phyloP scores from a whole-genome alignment of 2,329 filamentous ascomycete species.

The Pseudopyrenochaeta lycopersici region DNA sequence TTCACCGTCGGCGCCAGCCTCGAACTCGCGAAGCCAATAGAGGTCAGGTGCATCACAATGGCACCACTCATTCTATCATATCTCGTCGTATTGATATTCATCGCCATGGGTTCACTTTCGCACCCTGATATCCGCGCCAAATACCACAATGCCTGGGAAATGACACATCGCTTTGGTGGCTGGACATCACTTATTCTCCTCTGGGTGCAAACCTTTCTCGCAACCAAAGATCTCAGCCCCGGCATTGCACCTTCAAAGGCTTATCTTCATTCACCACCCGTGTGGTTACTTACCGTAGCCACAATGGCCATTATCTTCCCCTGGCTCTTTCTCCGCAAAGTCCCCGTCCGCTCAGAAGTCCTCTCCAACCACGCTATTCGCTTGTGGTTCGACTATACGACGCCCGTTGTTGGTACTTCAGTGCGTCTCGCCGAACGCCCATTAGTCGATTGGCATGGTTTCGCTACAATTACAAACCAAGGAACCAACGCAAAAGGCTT shows the following conservation, averaged over 20 bases:
- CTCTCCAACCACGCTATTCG: constrained; percentile 78
- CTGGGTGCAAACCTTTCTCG: constrained; percentile 43
- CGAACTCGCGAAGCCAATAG: constrained; percentile 37
- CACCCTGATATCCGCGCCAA: constrained; percentile 41
- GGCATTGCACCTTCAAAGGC: constrained; percentile 27
- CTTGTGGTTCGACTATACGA: constrained; percentile 62
- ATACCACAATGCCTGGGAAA: constrained; percentile 48
- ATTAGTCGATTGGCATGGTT: constrained; percentile 50
- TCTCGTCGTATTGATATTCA: constrained; percentile 38
- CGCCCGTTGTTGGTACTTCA: constrained; percentile 41
- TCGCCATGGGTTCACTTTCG: constrained; percentile 40
- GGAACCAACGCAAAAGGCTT: constrained; percentile 34
- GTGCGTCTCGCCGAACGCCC: constrained; percentile 44
- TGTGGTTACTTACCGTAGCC: constrained; percentile 75
- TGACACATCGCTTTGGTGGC: constrained; percentile 48
- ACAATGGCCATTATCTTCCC: constrained; percentile 76
- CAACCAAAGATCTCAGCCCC: constrained; percentile 33
- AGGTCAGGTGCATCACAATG: constrained; percentile 24
- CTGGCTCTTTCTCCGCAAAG: constrained; percentile 76
- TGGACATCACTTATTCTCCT: constrained; percentile 49
- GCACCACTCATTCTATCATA: constrained; percentile 41
- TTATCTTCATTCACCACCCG: constrained; percentile 42
- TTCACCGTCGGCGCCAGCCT: constrained; percentile 51
- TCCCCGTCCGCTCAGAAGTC: constrained; percentile 71
- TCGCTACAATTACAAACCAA: constrained; percentile 50